Percentiles rank a stretch among this genome's conserved stretches.
Conservation (phyloP, 768 basidiomycete species). For the Botryobasidium botryosum region DNA sequence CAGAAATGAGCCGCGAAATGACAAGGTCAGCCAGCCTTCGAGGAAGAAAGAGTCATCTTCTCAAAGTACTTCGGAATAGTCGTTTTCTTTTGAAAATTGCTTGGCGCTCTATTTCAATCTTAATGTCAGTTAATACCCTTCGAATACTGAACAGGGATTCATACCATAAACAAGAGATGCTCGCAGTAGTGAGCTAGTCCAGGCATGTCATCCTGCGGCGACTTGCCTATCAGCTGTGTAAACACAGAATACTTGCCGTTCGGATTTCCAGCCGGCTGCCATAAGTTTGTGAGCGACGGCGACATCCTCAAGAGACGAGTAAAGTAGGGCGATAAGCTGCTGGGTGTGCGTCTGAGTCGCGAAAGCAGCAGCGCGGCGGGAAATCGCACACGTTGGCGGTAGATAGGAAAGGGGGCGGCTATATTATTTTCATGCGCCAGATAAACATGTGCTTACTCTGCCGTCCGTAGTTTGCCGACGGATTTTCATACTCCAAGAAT, state of each 20-base stretch:
- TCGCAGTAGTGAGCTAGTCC: slow-evolving; percentile 93
- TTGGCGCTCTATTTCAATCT: slow-evolving; percentile 45
- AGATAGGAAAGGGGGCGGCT: no score
- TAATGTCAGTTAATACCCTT: not conserved
- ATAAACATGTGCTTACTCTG: not conserved
- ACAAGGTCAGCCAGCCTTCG: no score
- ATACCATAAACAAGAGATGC: slow-evolving; percentile 87
- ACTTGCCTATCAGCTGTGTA: slow-evolving; percentile 44
- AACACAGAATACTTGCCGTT: no score
- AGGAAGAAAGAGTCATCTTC: no score
- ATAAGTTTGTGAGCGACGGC: no score
- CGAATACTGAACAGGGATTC: slow-evolving; percentile 14
- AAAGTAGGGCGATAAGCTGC: no score
- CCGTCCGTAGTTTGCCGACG: slow-evolving; percentile 4
- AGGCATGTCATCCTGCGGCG: slow-evolving; percentile 64
- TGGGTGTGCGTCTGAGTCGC: no score
- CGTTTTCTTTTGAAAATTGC: slow-evolving; percentile 81
- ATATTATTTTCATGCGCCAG: not conserved
- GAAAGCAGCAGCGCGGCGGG: no score
- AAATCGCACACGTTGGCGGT: no score
- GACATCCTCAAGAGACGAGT: no score
- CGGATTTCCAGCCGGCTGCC: no score
- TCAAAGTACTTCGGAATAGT: slow-evolving; percentile 89
- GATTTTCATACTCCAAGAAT: slow-evolving; percentile 6
- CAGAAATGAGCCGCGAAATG: slow-evolving; percentile 24